phyloP scores from a whole-genome alignment of 164 flowering plant species.

The Buxus sempervirens region DNA sequence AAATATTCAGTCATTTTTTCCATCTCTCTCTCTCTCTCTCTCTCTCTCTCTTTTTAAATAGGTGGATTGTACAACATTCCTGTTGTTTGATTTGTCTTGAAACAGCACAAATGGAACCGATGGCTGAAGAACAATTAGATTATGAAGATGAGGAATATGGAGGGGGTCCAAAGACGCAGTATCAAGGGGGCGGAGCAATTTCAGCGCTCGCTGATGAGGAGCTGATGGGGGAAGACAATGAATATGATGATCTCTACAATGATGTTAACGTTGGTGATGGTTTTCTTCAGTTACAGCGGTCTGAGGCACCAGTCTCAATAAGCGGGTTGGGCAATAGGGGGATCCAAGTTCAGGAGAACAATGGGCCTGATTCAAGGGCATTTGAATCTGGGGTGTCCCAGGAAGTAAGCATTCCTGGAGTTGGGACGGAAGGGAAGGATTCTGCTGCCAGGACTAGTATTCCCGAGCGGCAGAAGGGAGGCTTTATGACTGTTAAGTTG shows the following conservation, averaged over 20 bases:
- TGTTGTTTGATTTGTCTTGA: conserved; percentile 9
- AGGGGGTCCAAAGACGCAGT: conserved; percentile 54
- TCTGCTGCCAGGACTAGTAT: conserved; percentile 27
- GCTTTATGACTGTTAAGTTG: conserved; percentile 20
- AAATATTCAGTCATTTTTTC: too few species aligned
- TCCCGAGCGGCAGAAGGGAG: conserved; percentile 33
- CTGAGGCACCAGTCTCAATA: conserved; percentile 36
- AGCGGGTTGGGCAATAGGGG: conserved; percentile 39
- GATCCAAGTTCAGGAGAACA: conserved; percentile 34
- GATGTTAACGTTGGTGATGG: conserved; percentile 75
- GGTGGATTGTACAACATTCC: background rate
- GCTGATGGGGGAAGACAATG: conserved; percentile 62
- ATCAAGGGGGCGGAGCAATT: conserved; percentile 74
- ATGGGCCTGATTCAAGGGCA: conserved; percentile 30
- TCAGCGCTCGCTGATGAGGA: conserved; percentile 74
- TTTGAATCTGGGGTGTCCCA: conserved; percentile 28
- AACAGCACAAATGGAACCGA: conserved; percentile 43
- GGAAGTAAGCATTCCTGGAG: conserved; percentile 34
- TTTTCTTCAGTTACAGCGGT: conserved; percentile 51
- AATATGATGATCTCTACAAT: conserved; percentile 67
- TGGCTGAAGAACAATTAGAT: conserved; percentile 71
- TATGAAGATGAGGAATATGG: conserved; percentile 73
- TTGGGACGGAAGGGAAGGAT: conserved; percentile 35
- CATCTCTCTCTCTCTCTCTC: background rate
- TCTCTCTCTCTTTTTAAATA: background rate